phyloP scores from a whole-genome alignment of 768 basidiomycete genomes.

The Psilocybe cyanescens region DNA sequence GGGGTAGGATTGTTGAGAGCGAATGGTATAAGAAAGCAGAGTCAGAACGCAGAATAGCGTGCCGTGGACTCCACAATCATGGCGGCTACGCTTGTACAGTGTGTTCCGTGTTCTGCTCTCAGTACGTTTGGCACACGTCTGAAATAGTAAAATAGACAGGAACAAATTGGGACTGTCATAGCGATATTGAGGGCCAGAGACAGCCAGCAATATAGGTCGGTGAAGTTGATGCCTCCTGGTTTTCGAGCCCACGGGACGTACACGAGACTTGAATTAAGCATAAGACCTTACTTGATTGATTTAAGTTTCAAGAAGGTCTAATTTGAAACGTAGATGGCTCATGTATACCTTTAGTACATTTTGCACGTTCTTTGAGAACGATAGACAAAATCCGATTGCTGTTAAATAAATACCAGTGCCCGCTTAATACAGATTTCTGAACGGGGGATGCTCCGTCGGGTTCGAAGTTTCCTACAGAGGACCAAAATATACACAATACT shows the following conservation, averaged over 20 bases:
- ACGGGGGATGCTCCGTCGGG: too few relatives aligned
- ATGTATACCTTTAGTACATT: too few relatives aligned
- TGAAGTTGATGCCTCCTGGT: not conserved
- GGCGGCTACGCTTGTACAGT: not conserved
- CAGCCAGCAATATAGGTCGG: not conserved
- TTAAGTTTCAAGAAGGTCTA: too few relatives aligned
- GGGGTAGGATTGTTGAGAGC: not conserved
- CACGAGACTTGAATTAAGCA: not conserved
- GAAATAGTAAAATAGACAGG: not conserved
- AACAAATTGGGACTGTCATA: not conserved
- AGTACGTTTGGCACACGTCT: not conserved
- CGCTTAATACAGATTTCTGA: too few relatives aligned
- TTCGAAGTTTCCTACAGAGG: too few relatives aligned
- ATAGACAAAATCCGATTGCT: too few relatives aligned
- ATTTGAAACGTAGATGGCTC: too few relatives aligned
- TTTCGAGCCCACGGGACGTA: not conserved
- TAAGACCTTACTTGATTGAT: not conserved
- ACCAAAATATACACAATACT: too few relatives aligned
- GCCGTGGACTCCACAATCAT: constrained; percentile 2
- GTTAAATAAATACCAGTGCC: too few relatives aligned
- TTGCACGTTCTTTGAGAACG: too few relatives aligned
- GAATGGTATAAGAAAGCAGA: not conserved
- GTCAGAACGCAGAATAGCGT: not conserved
- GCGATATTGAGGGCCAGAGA: constrained; percentile 4
- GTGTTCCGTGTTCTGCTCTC: not conserved